Conservation (phyloP, 139 green algal genomes). For the Chlamydomonas applanata region DNA sequence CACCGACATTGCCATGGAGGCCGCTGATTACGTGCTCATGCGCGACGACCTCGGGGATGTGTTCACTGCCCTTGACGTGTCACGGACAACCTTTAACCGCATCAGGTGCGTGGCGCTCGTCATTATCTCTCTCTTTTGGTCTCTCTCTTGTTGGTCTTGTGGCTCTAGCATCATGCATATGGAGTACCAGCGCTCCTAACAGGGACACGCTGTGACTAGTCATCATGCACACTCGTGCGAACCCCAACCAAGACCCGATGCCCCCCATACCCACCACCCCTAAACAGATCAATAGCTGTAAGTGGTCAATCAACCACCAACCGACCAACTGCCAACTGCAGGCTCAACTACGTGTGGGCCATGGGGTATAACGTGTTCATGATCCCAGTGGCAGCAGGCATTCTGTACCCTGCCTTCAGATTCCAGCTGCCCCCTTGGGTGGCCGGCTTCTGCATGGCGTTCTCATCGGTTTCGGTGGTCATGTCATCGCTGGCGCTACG, state of each 20-base stretch:
- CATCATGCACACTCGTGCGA: too few species aligned
- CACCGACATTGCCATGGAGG: conserved; percentile 75
- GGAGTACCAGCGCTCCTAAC: too few species aligned
- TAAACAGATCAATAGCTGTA: too few species aligned
- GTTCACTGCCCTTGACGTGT: conserved; percentile 86
- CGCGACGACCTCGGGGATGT: conserved; percentile 85
- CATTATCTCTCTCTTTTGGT: too few species aligned
- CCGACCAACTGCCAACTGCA: neutral
- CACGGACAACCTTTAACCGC: conserved; percentile 73
- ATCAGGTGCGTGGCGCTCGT: conserved; percentile 56
- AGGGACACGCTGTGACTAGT: too few species aligned
- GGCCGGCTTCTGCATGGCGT: conserved; percentile 88
- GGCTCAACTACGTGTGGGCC: conserved; percentile 91
- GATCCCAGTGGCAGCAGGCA: conserved; percentile 72
- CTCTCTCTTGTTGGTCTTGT: too few species aligned
- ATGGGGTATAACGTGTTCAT: conserved; percentile 89
- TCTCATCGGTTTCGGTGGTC: conserved; percentile 86
- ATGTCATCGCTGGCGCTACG: conserved; percentile 77
- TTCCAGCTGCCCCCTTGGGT: conserved; percentile 91
- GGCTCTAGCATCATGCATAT: too few species aligned
- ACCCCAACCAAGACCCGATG: neutral
- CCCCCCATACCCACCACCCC: neutral
- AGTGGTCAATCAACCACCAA: neutral
- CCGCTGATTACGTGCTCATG: conserved; percentile 95
- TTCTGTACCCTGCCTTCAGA: conserved; percentile 66